Percentiles rank a stretch among this genome's conserved stretches.
Conservation (phyloP, 768 basidiomycete genomes). For the Glaciozyma antarctica region DNA sequence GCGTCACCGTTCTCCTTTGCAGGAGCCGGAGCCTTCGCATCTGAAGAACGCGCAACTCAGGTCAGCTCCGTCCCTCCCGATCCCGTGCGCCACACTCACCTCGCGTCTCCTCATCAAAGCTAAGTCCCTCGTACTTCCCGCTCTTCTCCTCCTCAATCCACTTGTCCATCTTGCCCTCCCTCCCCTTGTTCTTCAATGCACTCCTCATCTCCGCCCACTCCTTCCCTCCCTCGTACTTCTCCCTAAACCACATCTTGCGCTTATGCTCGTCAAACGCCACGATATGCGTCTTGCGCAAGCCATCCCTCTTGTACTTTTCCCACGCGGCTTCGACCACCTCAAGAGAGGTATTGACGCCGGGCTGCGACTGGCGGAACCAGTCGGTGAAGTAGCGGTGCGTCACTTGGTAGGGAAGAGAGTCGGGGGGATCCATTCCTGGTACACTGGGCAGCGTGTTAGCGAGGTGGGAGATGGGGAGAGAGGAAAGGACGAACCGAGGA, state of each 20-base stretch:
- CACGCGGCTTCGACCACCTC: slow-evolving; percentile 26
- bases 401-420: slow-evolving; percentile 24
- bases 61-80: neutral
- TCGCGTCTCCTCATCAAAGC: slow-evolving; percentile 10
- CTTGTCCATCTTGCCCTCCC: slow-evolving; percentile 12
- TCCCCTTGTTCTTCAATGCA: slow-evolving; percentile 8
- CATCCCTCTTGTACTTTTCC: slow-evolving; percentile 27
- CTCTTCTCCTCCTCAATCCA: slow-evolving; percentile 18
- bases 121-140: slow-evolving; percentile 26
- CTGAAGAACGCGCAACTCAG: neutral
- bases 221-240: slow-evolving; percentile 25
- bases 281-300: neutral
- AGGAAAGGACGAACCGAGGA: neutral
- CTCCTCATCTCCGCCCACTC: slow-evolving; percentile 9
- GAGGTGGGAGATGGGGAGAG: neutral
- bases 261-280: slow-evolving; percentile 16
- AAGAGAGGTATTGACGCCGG: slow-evolving; percentile 5
- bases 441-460: no score
- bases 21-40: neutral
- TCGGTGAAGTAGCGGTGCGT: slow-evolving; percentile 29
- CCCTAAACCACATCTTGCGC: slow-evolving; percentile 28
- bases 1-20: neutral
- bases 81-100: no score
- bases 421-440: slow-evolving; percentile 15
- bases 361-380: slow-evolving; percentile 15